phyloP scores from a whole-genome alignment of 2,329 filamentous ascomycete genomes.

The Neonectria coccinea region DNA sequence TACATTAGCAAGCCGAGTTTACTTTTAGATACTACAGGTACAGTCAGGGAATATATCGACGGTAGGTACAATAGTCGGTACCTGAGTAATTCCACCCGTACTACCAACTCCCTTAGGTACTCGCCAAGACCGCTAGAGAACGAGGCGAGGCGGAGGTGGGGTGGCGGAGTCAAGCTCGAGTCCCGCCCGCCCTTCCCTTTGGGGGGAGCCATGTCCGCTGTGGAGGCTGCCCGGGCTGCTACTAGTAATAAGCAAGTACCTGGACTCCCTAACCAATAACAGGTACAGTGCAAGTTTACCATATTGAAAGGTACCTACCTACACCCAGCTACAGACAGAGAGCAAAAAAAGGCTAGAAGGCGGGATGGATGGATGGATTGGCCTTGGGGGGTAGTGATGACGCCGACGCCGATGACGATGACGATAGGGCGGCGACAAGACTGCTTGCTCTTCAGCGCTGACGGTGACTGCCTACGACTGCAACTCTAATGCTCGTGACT shows the following conservation, averaged over 20 bases:
- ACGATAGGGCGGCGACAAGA: not conserved
- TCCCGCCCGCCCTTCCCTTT: conserved; percentile 11
- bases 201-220: not conserved
- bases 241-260: not conserved
- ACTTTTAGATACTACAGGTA: not conserved
- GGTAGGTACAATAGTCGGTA: not conserved
- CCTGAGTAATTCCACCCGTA: not conserved
- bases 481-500: not conserved
- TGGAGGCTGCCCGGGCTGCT: not conserved
- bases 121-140: conserved; percentile 16
- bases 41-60: too few relatives aligned
- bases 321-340: not conserved
- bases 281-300: not conserved
- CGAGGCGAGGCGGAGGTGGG: conserved; percentile 12
- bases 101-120: not conserved
- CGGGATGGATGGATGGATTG: not conserved
- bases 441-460: not conserved
- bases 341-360: not conserved
- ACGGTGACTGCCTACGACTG: not conserved
- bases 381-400: not conserved
- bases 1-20: not conserved
- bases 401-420: not conserved
- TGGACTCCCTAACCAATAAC: not conserved
- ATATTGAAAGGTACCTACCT: too few relatives aligned
- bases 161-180: conserved; percentile 6